Conservation (phyloP, 331 rosid genomes). For the Phaseolus coccineus region DNA sequence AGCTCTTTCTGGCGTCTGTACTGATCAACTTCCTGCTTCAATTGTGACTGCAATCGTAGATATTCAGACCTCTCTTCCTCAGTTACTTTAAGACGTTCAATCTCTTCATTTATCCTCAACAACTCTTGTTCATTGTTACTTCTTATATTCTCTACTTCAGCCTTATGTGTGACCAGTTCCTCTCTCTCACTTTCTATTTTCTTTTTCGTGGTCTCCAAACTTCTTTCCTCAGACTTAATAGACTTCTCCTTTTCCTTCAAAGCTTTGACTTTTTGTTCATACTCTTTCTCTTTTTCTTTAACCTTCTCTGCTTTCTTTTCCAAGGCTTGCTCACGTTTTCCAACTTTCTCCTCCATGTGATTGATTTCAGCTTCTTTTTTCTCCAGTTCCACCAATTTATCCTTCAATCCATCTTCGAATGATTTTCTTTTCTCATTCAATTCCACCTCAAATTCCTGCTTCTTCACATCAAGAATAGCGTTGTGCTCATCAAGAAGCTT, state of each 20-base stretch:
- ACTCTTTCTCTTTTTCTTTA: constrained; percentile 89
- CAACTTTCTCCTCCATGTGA: constrained; percentile 86
- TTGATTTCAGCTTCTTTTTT: constrained; percentile 86
- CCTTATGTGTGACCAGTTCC: constrained; percentile 67
- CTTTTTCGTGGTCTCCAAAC: constrained; percentile 65
- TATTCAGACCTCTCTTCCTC: constrained; percentile 85
- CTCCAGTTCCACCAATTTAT: constrained; percentile 72
- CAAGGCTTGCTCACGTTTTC: constrained; percentile 82
- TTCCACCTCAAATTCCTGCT: constrained; percentile 81
- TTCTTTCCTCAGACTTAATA: constrained; percentile 71
- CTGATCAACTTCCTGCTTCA: constrained; percentile 86
- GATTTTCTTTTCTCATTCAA: constrained; percentile 75
- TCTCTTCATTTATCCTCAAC: constrained; percentile 73
- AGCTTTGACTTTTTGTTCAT: constrained; percentile 74
- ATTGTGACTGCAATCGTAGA: constrained; percentile 76
- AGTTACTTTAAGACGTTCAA: constrained; percentile 65
- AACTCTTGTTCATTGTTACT: constrained; percentile 71
- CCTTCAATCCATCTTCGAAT: constrained; percentile 74
- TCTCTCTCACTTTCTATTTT: constrained; percentile 68
- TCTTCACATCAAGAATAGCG: constrained; percentile 67
- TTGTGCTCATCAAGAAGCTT: constrained; percentile 84
- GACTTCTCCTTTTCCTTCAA: constrained; percentile 82
- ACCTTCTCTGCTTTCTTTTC: constrained; percentile 86
- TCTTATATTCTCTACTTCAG: constrained; percentile 73
- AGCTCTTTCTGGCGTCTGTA: constrained; percentile 83